These are phyloP conservation scores for Glarea lozoyensis DNA, from an alignment of 495 filamentous ascomycete species.

Conservation along the genomic window DNA sequence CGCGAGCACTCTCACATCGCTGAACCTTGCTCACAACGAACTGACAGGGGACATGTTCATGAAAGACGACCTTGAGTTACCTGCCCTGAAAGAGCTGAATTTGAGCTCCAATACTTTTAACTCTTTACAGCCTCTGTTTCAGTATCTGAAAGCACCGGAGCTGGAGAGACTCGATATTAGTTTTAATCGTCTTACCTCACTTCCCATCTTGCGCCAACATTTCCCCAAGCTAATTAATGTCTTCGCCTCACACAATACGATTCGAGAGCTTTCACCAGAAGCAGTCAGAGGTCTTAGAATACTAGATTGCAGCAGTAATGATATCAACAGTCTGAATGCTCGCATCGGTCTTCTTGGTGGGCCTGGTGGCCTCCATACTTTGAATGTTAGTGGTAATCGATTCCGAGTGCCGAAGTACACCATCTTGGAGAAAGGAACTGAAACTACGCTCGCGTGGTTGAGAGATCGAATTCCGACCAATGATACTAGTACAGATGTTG, in stretches of 20 bases:
- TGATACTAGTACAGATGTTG: slow-evolving; percentile 32
- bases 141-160: slow-evolving; percentile 56
- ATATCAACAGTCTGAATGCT: slow-evolving; percentile 67
- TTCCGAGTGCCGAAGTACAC: slow-evolving; percentile 85
- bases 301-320: slow-evolving; percentile 75
- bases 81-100: slow-evolving; percentile 65
- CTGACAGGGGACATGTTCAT: slow-evolving; percentile 52
- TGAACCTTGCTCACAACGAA: slow-evolving; percentile 76
- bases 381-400: slow-evolving; percentile 66
- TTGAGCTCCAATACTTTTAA: slow-evolving; percentile 61
- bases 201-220: slow-evolving; percentile 44
- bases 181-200: slow-evolving; percentile 60
- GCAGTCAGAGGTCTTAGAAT: slow-evolving; percentile 63
- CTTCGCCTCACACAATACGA: slow-evolving; percentile 65
- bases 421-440: slow-evolving; percentile 79
- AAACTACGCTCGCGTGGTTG: slow-evolving; percentile 76
- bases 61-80: slow-evolving; percentile 54
- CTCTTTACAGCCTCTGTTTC: slow-evolving; percentile 51
- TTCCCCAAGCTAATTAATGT: slow-evolving; percentile 63
- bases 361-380: slow-evolving; percentile 38
- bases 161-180: slow-evolving; percentile 72
- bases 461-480: slow-evolving; percentile 65
- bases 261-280: slow-evolving; percentile 64
- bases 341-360: slow-evolving; percentile 65
- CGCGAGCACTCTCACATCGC: slow-evolving; percentile 54